Evolutionary conservation across 2,329 filamentous ascomycete species (phyloP), one percentile per base, ranked within the genome.

Genomic region (Colletotrichum ledebouriae): DNA sequence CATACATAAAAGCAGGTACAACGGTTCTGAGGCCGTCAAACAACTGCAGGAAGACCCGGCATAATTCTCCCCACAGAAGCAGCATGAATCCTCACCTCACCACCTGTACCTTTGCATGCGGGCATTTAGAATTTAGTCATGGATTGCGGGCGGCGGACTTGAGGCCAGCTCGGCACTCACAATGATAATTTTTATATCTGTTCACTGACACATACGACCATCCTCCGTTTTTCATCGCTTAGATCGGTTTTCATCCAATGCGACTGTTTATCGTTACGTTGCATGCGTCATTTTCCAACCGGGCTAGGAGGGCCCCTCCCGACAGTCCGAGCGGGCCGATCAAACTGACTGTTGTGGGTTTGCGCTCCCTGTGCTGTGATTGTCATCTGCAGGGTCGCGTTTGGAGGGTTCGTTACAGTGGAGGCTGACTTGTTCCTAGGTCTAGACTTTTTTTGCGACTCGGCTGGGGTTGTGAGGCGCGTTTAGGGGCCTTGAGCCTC

Each of bases 301-400:
- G 37, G 37, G 53, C 20, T 15, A 12, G 53, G 39, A 25, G 20
- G 39, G 22, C 33, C 39, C 53, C 15, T 52, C 37, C 58, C 46
- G 37, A 25, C 17, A n/a, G 59, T 61, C 59, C 47, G 25, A 61
- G 59, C 59, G 59, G 59, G 59, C 47, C 59, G 59, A 61, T 61
- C 59, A 61, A 61, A 61, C 47, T 6, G 13, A 33, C 13, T n/a
- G 34, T 4, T 5, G 59, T 61, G 47, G 59, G 49, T 46, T 42
- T 11, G 44, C 13, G 7, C 22, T 34, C 59, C 47, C 59, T 42
- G 46, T 44, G 47, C 25, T 60, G 39, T 56, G 33, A 15, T 62
- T 63, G 56, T 15, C 59, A 61, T 46, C 22, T 39, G 47, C 25
- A 52, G 22, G 37, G 37, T 59, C 29, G 25, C 29, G n/a, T 17